Conservation (phyloP, 1,139 yeast species). For the Blastobotrys apis region DNA sequence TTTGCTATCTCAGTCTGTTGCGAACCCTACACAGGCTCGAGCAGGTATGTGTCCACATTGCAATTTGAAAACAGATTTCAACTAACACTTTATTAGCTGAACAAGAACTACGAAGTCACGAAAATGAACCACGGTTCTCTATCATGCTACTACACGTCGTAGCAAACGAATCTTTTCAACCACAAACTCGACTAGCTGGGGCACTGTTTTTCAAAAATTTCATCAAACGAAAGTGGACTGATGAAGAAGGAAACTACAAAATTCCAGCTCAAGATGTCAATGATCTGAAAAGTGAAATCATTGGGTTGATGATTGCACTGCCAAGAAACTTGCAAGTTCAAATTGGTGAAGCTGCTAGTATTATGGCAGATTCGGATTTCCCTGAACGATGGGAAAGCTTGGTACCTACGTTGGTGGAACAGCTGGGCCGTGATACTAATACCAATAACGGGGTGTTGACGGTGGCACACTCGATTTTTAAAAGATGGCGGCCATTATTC, state of each 20-base stretch:
- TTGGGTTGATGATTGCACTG: slow-evolving; percentile 74
- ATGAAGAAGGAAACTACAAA: slow-evolving; percentile 78
- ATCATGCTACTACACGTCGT: slow-evolving; percentile 71
- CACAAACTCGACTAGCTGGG: slow-evolving; percentile 73
- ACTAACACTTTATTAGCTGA: slow-evolving; percentile 32
- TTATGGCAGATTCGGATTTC: slow-evolving; percentile 94
- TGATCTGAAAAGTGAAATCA: slow-evolving; percentile 68
- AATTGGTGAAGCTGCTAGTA: slow-evolving; percentile 86
- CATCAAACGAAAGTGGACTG: slow-evolving; percentile 80
- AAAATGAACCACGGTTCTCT: slow-evolving; percentile 67
- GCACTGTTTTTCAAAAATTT: slow-evolving; percentile 89
- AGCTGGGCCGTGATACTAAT: slow-evolving; percentile 62
- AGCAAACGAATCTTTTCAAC: slow-evolving; percentile 53
- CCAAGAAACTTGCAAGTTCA: slow-evolving; percentile 79
- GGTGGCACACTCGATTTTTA: slow-evolving; percentile 93
- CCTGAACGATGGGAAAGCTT: slow-evolving; percentile 84
- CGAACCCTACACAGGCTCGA: slow-evolving; percentile 17
- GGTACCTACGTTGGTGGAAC: slow-evolving; percentile 65
- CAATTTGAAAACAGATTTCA: neutral
- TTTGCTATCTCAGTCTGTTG: slow-evolving; percentile 23
- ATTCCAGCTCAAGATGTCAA: slow-evolving; percentile 59
- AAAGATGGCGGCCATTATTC: slow-evolving; percentile 93
- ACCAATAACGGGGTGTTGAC: slow-evolving; percentile 80
- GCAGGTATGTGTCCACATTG: slow-evolving; percentile 5
- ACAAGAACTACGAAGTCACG: slow-evolving; percentile 51